A percentile compares a stretch with the other conserved stretches of the same genome.
These are phyloP conservation scores for Pythium dissimile DNA, from an alignment of 352 stramenopile genomes.

Conservation along the genomic window DNA sequence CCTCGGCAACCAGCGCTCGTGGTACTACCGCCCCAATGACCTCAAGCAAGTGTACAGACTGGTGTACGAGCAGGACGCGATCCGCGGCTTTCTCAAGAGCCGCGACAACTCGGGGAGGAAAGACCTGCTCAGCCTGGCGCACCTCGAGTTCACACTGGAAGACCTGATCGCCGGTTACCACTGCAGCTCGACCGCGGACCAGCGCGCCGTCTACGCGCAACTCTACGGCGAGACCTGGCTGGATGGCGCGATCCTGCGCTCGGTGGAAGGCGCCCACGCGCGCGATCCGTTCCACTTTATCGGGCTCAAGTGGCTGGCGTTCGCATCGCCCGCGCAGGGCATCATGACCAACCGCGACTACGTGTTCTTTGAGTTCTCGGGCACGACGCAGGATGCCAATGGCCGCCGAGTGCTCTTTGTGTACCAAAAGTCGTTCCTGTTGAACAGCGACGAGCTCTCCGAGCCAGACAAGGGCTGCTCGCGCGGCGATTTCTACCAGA, in stretches of 20 bases:
- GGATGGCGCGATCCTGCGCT: constrained; percentile 13
- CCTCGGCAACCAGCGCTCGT: constrained; percentile 22
- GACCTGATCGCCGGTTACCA: constrained; percentile 26
- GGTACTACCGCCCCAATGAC: constrained; percentile 27
- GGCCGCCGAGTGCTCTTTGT: constrained; percentile 24
- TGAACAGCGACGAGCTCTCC: constrained; percentile 18
- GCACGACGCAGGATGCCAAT: constrained; percentile 18
- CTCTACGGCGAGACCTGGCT: constrained; percentile 25
- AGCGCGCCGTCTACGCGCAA: constrained; percentile 23
- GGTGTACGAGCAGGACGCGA: constrained; percentile 29
- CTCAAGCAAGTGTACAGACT: constrained; percentile 21
- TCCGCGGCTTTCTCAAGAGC: constrained; percentile 16
- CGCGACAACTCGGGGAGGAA: constrained; percentile 7
- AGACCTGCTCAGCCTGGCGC: constrained; percentile 22
- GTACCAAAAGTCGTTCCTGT: constrained; percentile 22
- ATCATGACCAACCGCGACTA: constrained; percentile 20
- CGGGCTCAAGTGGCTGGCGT: constrained; percentile 27
- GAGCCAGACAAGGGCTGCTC: constrained; percentile 20
- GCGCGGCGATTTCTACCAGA: constrained; percentile 9
- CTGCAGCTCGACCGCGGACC: constrained; percentile 22
- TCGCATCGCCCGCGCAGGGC: constrained; percentile 15
- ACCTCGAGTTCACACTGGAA: constrained; percentile 23
- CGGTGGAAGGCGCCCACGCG: constrained; percentile 12
- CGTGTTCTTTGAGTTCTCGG: constrained; percentile 28
- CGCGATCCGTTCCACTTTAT: constrained; percentile 26